Conservation (phyloP, 169 alveolate species). For the Sarcocystis neurona region DNA sequence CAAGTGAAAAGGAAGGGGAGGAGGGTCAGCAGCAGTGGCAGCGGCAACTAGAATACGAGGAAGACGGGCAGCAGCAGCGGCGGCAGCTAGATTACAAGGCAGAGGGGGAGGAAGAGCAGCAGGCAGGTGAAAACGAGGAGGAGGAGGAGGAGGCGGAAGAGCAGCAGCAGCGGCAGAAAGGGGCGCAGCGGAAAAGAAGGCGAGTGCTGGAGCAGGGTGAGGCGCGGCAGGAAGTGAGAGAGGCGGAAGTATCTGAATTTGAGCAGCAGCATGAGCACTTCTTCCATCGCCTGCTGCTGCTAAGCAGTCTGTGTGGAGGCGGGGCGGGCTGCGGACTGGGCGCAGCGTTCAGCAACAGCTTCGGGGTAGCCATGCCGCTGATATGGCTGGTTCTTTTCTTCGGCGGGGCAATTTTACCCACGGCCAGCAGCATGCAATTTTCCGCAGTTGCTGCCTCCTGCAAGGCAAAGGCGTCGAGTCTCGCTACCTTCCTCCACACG, state of each 20-base stretch:
- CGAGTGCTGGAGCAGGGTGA: too few species aligned
- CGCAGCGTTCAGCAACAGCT: slow-evolving; percentile 6
- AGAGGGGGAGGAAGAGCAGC: too few species aligned
- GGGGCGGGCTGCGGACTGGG: not conserved
- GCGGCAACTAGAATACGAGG: too few species aligned
- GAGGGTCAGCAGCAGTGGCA: too few species aligned
- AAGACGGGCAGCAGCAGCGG: too few species aligned
- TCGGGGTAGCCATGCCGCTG: not conserved
- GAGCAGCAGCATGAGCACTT: not conserved
- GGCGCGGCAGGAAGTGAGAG: slow-evolving; percentile 5
- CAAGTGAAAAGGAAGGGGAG: too few species aligned
- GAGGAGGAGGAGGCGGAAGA: too few species aligned
- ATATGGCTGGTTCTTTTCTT: slow-evolving; percentile 33
- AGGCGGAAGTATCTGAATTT: not conserved
- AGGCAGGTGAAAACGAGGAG: too few species aligned
- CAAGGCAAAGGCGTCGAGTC: slow-evolving; percentile 28
- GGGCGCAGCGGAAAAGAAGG: too few species aligned
- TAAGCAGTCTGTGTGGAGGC: not conserved
- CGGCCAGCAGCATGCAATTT: slow-evolving; percentile 33
- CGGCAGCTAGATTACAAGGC: too few species aligned
- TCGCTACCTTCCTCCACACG: slow-evolving; percentile 49
- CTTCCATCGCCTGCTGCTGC: not conserved
- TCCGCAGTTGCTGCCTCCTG: slow-evolving; percentile 1
- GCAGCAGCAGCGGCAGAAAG: too few species aligned
- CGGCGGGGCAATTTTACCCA: slow-evolving; percentile 50